A percentile compares a stretch with the other conserved stretches of the same genome.
phyloP scores from a whole-genome alignment of 192 early-diverging fungal genomes.

The Bifiguratus adelaidae region DNA sequence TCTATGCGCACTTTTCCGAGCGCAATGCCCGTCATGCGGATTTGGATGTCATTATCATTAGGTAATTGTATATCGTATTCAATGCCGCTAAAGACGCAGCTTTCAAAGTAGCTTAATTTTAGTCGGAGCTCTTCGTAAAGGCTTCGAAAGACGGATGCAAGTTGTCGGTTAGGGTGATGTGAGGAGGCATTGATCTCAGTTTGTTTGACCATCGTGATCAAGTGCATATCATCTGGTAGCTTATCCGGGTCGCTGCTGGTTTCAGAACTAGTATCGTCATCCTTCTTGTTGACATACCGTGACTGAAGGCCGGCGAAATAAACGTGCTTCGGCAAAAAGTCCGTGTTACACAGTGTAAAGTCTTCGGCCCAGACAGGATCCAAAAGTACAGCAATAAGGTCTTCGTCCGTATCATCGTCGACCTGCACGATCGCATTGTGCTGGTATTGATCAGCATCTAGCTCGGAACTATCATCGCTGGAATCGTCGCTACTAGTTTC shows the following conservation, averaged over 20 bases:
- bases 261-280: slow-evolving; percentile 4
- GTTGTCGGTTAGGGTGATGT: slow-evolving; percentile 65
- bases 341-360: slow-evolving; percentile 53
- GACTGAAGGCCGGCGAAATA: slow-evolving; percentile 23
- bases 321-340: slow-evolving; percentile 22
- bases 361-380: slow-evolving; percentile 45
- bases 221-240: slow-evolving; percentile 32
- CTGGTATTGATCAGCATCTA: slow-evolving; percentile 19
- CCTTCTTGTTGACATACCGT: too few relatives aligned
- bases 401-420: slow-evolving; percentile 75
- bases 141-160: slow-evolving; percentile 51
- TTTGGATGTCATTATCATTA: slow-evolving; percentile 50
- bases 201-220: slow-evolving; percentile 53
- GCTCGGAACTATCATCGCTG: slow-evolving; percentile 16
- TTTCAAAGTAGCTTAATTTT: slow-evolving; percentile 46
- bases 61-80: slow-evolving; percentile 49
- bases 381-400: slow-evolving; percentile 44
- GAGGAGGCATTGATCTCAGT: slow-evolving; percentile 34
- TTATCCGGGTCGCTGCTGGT: slow-evolving; percentile 1
- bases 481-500: slow-evolving; percentile 10
- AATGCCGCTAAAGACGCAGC: slow-evolving; percentile 55
- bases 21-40: slow-evolving; percentile 48
- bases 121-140: slow-evolving; percentile 56
- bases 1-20: slow-evolving; percentile 29
- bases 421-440: slow-evolving; percentile 58